Base-by-base conservation (phyloP, 2,329 filamentous ascomycete genomes). In the Albifimbria verrucaria region DNA sequence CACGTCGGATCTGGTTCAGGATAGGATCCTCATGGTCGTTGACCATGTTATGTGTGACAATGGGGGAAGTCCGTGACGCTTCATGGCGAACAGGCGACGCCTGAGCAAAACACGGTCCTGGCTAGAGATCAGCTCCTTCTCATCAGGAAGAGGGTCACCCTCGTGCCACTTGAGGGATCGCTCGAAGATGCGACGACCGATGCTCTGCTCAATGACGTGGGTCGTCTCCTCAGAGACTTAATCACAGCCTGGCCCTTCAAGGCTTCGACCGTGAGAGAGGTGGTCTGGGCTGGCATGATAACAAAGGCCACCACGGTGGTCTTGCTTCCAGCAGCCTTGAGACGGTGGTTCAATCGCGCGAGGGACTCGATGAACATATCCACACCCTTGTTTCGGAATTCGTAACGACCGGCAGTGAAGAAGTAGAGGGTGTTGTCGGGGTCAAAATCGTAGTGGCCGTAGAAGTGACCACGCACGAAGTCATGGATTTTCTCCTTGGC, bases 361-460 rank as follows among this genome's bases (percentile, higher is more conserved):
- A 99, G 77, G 3, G 92, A 94, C 74, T 99, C 94, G 62, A 99
- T 96, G 72, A 97, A 99, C 94, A 99, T 97, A 72, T 99, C 94
- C 10, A 97, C 93, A 66, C 94, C 94, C 76, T 99, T 99, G 69
- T 99, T 99, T 59, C 94, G 82, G 80, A 93, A 99, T 72, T 99
- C 94, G 67, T 99, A 99, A 57, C 94, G 89, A 55, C 94, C 94
- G 7, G 94, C 89, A 3, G 92, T 99, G 78, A 99, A 99, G 75
- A 97, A 88, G 75, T 97, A 99, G 32, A 99, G 82, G 0, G 94
- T 99, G 72, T 97, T 96, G 55, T 97, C 92, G 15, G 92, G 86
- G 57, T 97, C 91, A 61, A 97, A 97, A 68, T 99, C 92, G 69
- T 96, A 95, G 75, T 97, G 92, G 11, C 94, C 94, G 68, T 97